Evolutionary conservation across 768 basidiomycete genomes (phyloP), one percentile per base, ranked within the genome.

Genomic region (Rhodotorula kratochvilovae): DNA sequence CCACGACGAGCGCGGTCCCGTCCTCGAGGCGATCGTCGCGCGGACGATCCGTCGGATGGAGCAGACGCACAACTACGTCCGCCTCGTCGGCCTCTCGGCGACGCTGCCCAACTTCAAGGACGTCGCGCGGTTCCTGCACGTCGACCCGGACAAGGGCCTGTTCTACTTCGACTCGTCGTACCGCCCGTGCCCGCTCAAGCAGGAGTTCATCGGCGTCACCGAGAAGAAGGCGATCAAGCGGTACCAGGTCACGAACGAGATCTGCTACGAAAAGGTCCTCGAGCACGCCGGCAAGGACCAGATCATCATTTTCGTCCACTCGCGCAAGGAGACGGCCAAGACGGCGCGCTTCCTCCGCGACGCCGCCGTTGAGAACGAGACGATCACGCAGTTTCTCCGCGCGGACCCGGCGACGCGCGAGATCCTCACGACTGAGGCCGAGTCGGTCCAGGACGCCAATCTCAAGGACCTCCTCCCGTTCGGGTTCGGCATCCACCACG

Each of bases 161-260:
- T 99, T 99, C 83, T 95, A 94, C 83, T 99, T 99, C 77, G 95
- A 99, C 76, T 89, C 92, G 0, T 87, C 91, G 0, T 95, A 91
- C 78, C 86, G 96, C 51, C 95, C 95, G 29, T 97, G 96, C 78
- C 90, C 89, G 5, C 87, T 99, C 29, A 91, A 94, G 78, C 94
- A 97, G 77, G 91, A 96, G 78, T 97, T 98, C 81, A 87, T 98
- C 70, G 96, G 96, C 53, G 87, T 99, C 68, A 97, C 95, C 1
- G 96, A 98, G 84, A 98, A 97, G 85, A 98, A 96, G 81, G 96
- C 96, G 0, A 97, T 98, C 85, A 97, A 95, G 80, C 88, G 96
- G 12, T 92, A 94, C 79, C 95, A 97, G 80, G 88, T 97, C 72
- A 95, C 91, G 85, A 99, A 99, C 81, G 94, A 98, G 79, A 93